Conservation (phyloP, 768 basidiomycete genomes). For the Fistulinella prunicolor region DNA sequence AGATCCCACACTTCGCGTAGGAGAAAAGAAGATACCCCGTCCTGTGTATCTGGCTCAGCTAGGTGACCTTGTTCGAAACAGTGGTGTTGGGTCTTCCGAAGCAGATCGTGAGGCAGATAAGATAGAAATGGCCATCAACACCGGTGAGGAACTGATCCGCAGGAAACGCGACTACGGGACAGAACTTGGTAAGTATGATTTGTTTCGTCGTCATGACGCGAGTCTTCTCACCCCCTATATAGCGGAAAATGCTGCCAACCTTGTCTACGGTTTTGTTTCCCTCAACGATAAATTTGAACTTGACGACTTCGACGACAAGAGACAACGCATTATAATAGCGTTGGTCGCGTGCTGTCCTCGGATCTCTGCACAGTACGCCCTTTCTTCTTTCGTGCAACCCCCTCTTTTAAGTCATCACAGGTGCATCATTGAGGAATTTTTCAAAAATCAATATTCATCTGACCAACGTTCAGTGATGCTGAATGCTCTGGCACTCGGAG, state of each 20-base stretch:
- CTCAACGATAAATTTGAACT: conserved; percentile 87
- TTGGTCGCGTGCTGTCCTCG: conserved; percentile 77
- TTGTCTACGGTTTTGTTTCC: conserved; percentile 67
- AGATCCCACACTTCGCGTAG: conserved; percentile 78
- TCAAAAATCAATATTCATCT: conserved; percentile 88
- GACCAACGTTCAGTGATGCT: conserved; percentile 83
- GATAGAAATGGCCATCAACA: conserved; percentile 75
- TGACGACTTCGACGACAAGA: conserved; percentile 68
- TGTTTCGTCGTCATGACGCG: background rate
- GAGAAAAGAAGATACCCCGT: conserved; percentile 62
- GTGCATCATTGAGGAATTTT: conserved; percentile 86
- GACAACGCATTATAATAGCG: conserved; percentile 76
- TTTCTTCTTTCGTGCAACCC: background rate
- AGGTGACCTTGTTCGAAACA: conserved; percentile 67
- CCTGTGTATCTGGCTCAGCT: conserved; percentile 92
- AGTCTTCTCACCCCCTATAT: conserved; percentile 3
- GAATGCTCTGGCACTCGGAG: conserved; percentile 82
- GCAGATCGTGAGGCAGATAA: conserved; percentile 68
- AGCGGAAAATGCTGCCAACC: conserved; percentile 91
- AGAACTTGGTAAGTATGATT: conserved; percentile 63
- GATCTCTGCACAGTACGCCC: conserved; percentile 74
- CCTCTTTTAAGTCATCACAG: conserved; percentile 39
- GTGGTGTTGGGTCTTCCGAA: conserved; percentile 48
- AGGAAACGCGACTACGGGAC: conserved; percentile 82
- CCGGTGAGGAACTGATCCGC: conserved; percentile 80